Conservation (phyloP, 2,329 filamentous ascomycete species). For the Pseudopyricularia cyperi region DNA sequence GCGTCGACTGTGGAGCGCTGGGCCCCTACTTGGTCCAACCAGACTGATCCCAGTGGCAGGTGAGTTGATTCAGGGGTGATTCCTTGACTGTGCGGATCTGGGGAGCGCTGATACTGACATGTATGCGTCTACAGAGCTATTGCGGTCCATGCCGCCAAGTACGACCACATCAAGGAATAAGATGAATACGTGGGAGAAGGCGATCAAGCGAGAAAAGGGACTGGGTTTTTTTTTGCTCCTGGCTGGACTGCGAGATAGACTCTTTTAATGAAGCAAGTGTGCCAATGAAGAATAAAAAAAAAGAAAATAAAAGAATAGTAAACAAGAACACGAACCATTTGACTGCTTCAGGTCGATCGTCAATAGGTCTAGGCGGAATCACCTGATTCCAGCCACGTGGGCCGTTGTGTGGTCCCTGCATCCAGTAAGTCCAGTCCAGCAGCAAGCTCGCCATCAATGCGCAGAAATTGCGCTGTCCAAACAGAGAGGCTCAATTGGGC, state of each 20-base stretch:
- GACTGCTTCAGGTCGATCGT: background rate
- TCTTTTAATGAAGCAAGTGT: too few species aligned
- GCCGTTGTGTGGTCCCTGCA: background rate
- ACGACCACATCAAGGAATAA: conserved; percentile 30
- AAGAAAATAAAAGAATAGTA: too few species aligned
- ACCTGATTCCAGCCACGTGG: background rate
- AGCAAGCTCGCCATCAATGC: too few species aligned
- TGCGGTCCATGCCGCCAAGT: conserved; percentile 62
- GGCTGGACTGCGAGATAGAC: too few species aligned
- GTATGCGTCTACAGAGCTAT: conserved; percentile 47
- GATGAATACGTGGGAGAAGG: too few species aligned
- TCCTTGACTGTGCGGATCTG: background rate
- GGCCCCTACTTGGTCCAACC: conserved; percentile 95
- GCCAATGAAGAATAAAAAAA: too few species aligned
- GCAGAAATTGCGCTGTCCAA: background rate
- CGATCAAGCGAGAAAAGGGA: too few species aligned
- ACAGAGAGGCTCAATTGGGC: background rate
- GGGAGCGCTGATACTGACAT: conserved; percentile 6
- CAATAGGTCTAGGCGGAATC: too few species aligned
- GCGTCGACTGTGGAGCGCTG: conserved; percentile 90
- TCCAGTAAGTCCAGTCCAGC: too few species aligned
- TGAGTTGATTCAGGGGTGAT: conserved; percentile 27
- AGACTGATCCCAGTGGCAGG: conserved; percentile 90
- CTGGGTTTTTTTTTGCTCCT: too few species aligned
- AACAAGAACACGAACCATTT: background rate